Percentiles rank a stretch among this genome's conserved stretches.
These are phyloP conservation scores for Botrytis byssoidea DNA, from an alignment of 2,329 filamentous ascomycete species.

Conservation along the genomic window DNA sequence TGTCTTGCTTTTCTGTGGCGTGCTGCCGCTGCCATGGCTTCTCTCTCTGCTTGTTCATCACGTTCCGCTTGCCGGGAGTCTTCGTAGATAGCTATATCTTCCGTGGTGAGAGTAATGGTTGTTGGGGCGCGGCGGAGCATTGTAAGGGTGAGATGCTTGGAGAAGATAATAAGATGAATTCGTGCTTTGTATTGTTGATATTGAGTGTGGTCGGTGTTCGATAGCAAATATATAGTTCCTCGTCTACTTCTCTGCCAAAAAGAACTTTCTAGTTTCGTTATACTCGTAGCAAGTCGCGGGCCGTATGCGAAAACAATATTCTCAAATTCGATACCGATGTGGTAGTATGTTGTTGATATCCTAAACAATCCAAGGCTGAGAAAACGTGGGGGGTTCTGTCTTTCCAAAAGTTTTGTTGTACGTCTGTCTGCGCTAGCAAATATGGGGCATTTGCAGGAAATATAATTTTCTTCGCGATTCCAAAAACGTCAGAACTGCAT, in stretches of 20 bases:
- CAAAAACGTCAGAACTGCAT: not conserved
- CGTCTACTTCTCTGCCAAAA: not conserved
- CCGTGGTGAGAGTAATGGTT: constrained; percentile 63
- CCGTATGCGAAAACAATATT: not conserved
- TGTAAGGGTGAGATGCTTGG: not conserved
- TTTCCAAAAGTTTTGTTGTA: not conserved
- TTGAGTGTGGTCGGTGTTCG: not conserved
- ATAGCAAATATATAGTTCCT: not conserved
- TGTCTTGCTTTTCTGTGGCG: constrained; percentile 4
- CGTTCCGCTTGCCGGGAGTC: constrained; percentile 45
- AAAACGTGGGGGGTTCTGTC: not conserved
- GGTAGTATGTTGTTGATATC: not conserved
- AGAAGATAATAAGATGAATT: not conserved
- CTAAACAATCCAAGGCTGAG: not conserved
- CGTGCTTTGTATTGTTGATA: not conserved
- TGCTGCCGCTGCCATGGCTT: not conserved
- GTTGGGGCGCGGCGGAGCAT: constrained; percentile 70
- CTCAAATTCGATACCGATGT: not conserved
- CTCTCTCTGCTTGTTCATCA: constrained; percentile 29
- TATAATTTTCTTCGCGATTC: not conserved
- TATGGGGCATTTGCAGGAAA: not conserved
- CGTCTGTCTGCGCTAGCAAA: not conserved
- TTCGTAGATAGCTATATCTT: constrained; percentile 70
- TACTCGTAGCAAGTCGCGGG: not conserved
- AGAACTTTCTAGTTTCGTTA: not conserved